Conservation (phyloP, 176 grass and related monocot species). For the Hordeum marinum region DNA sequence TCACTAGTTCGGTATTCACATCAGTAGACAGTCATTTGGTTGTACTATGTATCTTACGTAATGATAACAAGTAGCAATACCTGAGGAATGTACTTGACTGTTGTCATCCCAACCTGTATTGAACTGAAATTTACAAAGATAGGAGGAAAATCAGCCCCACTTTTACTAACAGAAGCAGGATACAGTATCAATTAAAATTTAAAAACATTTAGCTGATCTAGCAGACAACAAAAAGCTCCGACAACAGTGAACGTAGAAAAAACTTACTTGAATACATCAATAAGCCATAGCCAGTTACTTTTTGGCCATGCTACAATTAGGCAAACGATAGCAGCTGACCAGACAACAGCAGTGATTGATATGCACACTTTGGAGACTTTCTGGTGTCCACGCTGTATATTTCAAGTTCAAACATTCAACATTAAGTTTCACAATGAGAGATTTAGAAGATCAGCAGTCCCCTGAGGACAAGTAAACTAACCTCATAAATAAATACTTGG, state of each 20-base stretch:
- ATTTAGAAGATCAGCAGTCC: background rate
- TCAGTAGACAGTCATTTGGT: background rate
- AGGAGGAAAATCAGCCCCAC: background rate
- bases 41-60: background rate
- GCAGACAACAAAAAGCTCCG: background rate
- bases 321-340: slow-evolving; percentile 56
- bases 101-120: slow-evolving; percentile 90
- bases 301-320: slow-evolving; percentile 70
- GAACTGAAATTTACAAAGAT: slow-evolving; percentile 57
- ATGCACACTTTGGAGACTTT: slow-evolving; percentile 79
- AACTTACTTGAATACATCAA: slow-evolving; percentile 85
- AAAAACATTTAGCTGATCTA: background rate
- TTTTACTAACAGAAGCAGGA: background rate
- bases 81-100: slow-evolving; percentile 99
- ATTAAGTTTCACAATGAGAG: background rate
- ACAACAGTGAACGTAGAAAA: background rate
- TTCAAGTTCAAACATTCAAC: slow-evolving; percentile 20
- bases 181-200: background rate
- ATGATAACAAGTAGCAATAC: slow-evolving; percentile 33
- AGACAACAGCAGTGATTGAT: slow-evolving; percentile 63
- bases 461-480: slow-evolving; percentile 37
- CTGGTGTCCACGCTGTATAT: slow-evolving; percentile 76
- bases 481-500: slow-evolving; percentile 95
- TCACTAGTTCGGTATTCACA: background rate
- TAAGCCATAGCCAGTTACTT: slow-evolving; percentile 92